phyloP scores from a whole-genome alignment of 2,329 filamentous ascomycete genomes.

The Colletotrichum brevisporum region DNA sequence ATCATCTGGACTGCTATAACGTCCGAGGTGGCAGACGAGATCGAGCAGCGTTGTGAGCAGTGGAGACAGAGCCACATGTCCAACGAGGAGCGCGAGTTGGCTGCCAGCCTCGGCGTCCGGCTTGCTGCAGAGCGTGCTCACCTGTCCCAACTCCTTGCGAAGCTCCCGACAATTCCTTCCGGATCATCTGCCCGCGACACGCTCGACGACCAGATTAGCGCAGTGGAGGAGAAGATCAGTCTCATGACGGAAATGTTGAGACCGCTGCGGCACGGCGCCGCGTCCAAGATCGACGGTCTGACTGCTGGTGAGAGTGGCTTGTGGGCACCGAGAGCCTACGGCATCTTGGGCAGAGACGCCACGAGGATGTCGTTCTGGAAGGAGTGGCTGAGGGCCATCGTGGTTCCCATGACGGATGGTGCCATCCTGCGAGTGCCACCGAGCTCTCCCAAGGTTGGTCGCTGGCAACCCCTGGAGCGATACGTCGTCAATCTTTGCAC shows the following conservation, averaged over 20 bases:
- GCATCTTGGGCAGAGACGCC: constrained; percentile 87
- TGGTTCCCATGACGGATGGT: constrained; percentile 97
- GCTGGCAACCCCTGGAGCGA: constrained; percentile 96
- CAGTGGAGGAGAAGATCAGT: constrained; percentile 96
- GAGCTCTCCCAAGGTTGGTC: constrained; percentile 89
- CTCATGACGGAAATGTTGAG: constrained; percentile 97
- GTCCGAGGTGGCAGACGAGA: constrained; percentile 83
- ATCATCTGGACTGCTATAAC: constrained; percentile 94
- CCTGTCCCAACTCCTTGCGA: constrained; percentile 87
- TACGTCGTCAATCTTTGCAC: constrained; percentile 98
- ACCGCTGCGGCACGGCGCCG: constrained; percentile 92
- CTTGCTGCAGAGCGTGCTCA: constrained; percentile 90
- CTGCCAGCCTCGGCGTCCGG: constrained; percentile 90
- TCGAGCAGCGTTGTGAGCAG: constrained; percentile 86
- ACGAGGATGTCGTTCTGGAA: constrained; percentile 96
- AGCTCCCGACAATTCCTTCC: constrained; percentile 84
- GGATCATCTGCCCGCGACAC: constrained; percentile 85
- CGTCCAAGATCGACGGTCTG: constrained; percentile 96
- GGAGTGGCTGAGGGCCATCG: constrained; percentile 93
- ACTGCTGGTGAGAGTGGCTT: constrained; percentile 96
- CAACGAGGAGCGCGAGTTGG: constrained; percentile 89
- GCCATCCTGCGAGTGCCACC: constrained; percentile 85
- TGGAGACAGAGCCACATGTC: constrained; percentile 92
- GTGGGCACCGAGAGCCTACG: constrained; percentile 95
- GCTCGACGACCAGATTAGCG: constrained; percentile 93